Evolutionary conservation across 2,329 filamentous ascomycete genomes (phyloP).

Genomic region (Monosporascus sp.): DNA sequence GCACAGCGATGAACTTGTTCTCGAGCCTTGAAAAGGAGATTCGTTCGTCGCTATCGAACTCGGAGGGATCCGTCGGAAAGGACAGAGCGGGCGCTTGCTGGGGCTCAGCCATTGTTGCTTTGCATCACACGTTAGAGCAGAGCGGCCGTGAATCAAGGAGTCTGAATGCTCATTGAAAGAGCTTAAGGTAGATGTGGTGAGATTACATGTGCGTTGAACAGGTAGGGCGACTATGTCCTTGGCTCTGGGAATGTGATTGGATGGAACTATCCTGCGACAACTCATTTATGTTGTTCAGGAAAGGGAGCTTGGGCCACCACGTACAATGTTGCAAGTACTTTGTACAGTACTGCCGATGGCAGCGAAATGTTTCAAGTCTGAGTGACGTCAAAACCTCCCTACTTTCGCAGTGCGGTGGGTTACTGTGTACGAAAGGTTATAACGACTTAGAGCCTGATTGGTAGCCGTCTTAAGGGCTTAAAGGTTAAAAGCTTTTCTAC

Average conservation of each 20-base stretch:
- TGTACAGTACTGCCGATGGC: too few species aligned
- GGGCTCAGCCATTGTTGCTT: slow-evolving; percentile 16
- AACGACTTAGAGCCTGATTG: too few species aligned
- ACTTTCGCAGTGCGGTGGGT: too few species aligned
- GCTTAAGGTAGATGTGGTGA: not conserved
- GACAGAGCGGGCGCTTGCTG: slow-evolving; percentile 19
- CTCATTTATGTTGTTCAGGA: too few species aligned
- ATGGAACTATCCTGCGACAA: too few species aligned
- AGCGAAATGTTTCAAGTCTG: too few species aligned
- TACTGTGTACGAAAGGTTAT: too few species aligned
- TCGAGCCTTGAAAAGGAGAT: slow-evolving; percentile 84
- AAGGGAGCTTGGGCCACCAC: too few species aligned
- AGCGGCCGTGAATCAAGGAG: not conserved
- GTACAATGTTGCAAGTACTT: too few species aligned
- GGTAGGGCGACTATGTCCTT: not conserved
- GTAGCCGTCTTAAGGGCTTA: too few species aligned
- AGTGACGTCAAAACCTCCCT: too few species aligned
- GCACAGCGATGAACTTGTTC: slow-evolving; percentile 76
- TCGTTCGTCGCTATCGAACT: slow-evolving; percentile 73
- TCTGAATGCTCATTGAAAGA: not conserved
- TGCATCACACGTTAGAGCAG: not conserved
- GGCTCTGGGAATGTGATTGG: not conserved
- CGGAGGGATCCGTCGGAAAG: slow-evolving; percentile 56
- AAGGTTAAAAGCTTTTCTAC: too few species aligned
- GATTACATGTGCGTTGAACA: not conserved